A percentile compares a stretch with the other conserved stretches of the same genome.
Conservation (phyloP, 345 rosid genomes). For the Zanthoxylum bungeanum region DNA sequence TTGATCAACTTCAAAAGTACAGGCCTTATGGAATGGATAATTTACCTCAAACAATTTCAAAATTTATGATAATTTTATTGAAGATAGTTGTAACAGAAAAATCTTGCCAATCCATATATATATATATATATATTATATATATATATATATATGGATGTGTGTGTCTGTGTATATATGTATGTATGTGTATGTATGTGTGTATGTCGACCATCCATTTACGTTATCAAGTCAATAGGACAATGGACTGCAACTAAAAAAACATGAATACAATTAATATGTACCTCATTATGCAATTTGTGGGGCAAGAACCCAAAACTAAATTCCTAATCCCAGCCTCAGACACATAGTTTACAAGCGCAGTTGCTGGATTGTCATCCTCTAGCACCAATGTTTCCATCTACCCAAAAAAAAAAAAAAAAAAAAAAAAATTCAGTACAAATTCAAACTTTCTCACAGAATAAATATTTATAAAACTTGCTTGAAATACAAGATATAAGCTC, state of each 20-base stretch:
- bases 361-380: constrained; percentile 64
- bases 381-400: constrained; percentile 76
- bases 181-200: too few species aligned
- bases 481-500: neutral
- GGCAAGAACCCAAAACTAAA: constrained; percentile 76
- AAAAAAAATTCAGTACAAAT: neutral
- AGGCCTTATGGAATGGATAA: neutral
- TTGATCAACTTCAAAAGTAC: neutral
- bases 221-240: neutral
- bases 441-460: neutral
- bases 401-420: too few species aligned
- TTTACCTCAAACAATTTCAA: neutral
- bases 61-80: neutral
- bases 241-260: neutral
- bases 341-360: constrained; percentile 49
- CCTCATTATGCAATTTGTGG: constrained; percentile 53
- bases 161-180: too few species aligned
- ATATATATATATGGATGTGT: too few species aligned
- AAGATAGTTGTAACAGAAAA: neutral
- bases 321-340: constrained; percentile 43
- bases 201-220: neutral
- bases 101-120: neutral
- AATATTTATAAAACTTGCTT: neutral
- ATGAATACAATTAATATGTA: constrained; percentile 19
- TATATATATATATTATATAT: neutral